Evolutionary conservation across 2,329 filamentous ascomycete species (phyloP), one percentile per base, ranked within the genome.

Genomic region (Sarocladium strictum): DNA sequence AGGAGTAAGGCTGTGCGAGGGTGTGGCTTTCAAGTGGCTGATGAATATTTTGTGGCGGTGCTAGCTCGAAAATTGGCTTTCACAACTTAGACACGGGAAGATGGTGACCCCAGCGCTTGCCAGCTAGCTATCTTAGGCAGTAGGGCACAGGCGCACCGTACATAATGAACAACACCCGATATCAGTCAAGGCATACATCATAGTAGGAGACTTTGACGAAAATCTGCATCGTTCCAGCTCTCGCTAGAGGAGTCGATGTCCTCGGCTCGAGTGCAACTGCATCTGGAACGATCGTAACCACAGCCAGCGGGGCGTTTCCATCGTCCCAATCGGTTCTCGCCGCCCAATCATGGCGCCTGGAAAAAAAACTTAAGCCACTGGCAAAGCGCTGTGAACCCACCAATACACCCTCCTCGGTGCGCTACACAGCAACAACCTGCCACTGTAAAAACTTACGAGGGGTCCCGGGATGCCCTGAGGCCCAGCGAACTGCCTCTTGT

Each of bases 341-440:
- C 17, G 29, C 15, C 47, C 47, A 51, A 51, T 51, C 47, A 51
- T n/a, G 17, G 17, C 23, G n/a, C 10, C 17, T 27, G 47, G 47
- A 35, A 51, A 51, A 51, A 51, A 51, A 51, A 33, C 19, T 19
- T 7, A 12, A 35, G 47, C 27, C 47, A 51, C 47, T 51, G 27
- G 5, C 27, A 19, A n/a, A 21, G 5, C 35, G 47, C 47, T 29
- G n/a, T 33, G 27, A 21, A 10, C 47, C 43, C 26, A 4, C 47
- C n/a, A n/a, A 29, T 11, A 29, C 27, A 21, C 12, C 43, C 11
- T 6, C 26, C 17, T 32, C 27, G 3, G 5, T 19, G 26, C 23
- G n/a, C 19, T 19, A 43, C 40, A 23, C 10, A 12, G 9, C 43
- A 47, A 19, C 19, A 17, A 15, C n/a, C 9, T 32, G 23, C 23